Conservation (phyloP, 345 rosid species). For the Gossypium mustelinum region DNA sequence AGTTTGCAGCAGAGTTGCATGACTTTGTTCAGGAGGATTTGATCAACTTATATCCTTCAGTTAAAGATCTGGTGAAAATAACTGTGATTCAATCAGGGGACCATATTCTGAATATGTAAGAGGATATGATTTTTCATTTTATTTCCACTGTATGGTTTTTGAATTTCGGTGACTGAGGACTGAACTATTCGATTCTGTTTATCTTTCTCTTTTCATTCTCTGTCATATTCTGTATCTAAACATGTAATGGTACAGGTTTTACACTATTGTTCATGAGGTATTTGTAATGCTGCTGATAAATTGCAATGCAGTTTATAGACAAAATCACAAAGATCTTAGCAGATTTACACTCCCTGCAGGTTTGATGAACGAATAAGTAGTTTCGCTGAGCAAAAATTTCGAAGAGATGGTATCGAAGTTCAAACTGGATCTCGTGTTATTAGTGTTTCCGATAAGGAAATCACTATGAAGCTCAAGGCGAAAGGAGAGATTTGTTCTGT, state of each 20-base stretch:
- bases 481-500: constrained; percentile 49
- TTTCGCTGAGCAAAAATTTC: constrained; percentile 81
- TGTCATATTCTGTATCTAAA: not conserved
- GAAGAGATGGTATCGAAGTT: constrained; percentile 79
- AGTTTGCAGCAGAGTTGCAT: constrained; percentile 97
- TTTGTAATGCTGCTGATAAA: not conserved
- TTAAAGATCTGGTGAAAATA: constrained; percentile 71
- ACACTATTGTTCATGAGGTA: not conserved
- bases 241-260: too few species aligned
- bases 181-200: not conserved
- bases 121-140: not conserved
- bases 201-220: not conserved
- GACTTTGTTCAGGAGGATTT: constrained; percentile 80
- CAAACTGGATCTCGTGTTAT: constrained; percentile 80
- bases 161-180: not conserved
- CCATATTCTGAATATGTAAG: constrained; percentile 87
- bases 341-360: constrained; percentile 30
- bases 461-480: constrained; percentile 62
- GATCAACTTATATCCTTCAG: constrained; percentile 56
- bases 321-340: not conserved
- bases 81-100: constrained; percentile 89
- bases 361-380: constrained; percentile 87
- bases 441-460: constrained; percentile 64
- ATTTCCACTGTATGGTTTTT: not conserved
- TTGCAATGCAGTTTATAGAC: not conserved